Base-by-base conservation (phyloP, 345 rosid species). In the Leavenworthia alabamica region DNA sequence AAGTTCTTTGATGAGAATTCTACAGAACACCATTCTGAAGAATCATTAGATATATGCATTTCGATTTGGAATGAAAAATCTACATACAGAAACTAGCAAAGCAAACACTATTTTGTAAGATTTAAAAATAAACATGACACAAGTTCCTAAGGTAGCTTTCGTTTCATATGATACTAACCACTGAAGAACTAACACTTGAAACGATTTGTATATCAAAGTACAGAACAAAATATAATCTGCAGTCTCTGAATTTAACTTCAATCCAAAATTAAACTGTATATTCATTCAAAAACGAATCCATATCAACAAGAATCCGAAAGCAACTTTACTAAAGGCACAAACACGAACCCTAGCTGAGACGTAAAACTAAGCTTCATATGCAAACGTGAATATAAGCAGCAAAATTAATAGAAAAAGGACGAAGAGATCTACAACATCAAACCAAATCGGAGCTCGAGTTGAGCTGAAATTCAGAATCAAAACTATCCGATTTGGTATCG, bases 321-420 rank as follows among this genome's bases (percentile, higher is more conserved):
- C n/a, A n/a, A n/a, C n/a, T n/a, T n/a, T n/a, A n/a, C n/a, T n/a
- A 28, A 36, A 48, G 54, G 40, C 52, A 78, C 82, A 81, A 71
- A 77, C 68, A 73, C 70, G 62, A 67, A 70, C 62, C 73, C 71
- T 57, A 56, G 76, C 67, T 61, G 44, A 37, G 42, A 41, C 23
- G 64, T 65, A 20, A 56, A 62, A 46, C 17, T 17, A 60, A 57
- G 53, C 64, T 59, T 12, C 2, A 13, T 39, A 32, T 9, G n/a
- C 22, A 40, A 29, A 58, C 43, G 39, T 15, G 57, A 24, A 69
- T 36, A 41, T 24, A 55, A 27, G 40, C 59, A 44, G 0, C 9
- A 45, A 0, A 2, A 22, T 1, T 1, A 2, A 22, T 1, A 22
- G 3, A 22, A 22, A 22, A 22, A 2, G 3, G 3, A 22, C 29